phyloP scores from a whole-genome alignment of 345 rosid species.

The Laguncularia racemosa region DNA sequence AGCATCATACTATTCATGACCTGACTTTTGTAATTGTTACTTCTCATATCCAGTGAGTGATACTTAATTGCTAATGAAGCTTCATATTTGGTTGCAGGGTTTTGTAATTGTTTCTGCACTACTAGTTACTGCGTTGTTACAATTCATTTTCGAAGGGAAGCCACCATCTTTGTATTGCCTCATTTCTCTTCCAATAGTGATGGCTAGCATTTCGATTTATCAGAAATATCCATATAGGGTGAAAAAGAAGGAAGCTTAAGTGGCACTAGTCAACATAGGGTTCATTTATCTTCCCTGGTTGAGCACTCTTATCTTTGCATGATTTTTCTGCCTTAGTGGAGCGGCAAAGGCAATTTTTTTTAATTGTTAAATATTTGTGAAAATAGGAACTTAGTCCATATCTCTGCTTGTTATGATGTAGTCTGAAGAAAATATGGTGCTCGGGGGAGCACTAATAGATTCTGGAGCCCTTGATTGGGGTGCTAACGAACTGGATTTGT shows the following conservation, averaged over 20 bases:
- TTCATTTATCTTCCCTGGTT: background rate
- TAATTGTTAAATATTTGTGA: no score
- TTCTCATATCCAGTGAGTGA: no score
- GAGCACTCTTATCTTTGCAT: background rate
- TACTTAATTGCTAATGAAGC: background rate
- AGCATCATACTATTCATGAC: no score
- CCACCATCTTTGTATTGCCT: slow-evolving; percentile 74
- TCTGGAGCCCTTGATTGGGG: no score
- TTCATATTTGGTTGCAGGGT: slow-evolving; percentile 44
- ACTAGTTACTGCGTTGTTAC: slow-evolving; percentile 82
- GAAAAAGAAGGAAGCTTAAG: slow-evolving; percentile 67
- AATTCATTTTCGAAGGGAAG: slow-evolving; percentile 85
- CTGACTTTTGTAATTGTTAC: no score
- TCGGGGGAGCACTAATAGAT: no score
- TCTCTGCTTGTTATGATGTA: no score
- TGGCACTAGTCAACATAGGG: background rate
- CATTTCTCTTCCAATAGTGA: slow-evolving; percentile 75
- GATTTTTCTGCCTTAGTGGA: no score
- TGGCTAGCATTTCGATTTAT: slow-evolving; percentile 77
- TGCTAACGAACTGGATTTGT: no score
- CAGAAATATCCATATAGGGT: slow-evolving; percentile 73
- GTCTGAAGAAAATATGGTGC: no score
- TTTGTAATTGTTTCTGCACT: slow-evolving; percentile 95
- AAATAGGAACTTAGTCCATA: no score
- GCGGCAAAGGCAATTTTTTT: no score